These are phyloP conservation scores for Infundibulicybe gibba DNA, from an alignment of 768 basidiomycete species.

Conservation along the genomic window DNA sequence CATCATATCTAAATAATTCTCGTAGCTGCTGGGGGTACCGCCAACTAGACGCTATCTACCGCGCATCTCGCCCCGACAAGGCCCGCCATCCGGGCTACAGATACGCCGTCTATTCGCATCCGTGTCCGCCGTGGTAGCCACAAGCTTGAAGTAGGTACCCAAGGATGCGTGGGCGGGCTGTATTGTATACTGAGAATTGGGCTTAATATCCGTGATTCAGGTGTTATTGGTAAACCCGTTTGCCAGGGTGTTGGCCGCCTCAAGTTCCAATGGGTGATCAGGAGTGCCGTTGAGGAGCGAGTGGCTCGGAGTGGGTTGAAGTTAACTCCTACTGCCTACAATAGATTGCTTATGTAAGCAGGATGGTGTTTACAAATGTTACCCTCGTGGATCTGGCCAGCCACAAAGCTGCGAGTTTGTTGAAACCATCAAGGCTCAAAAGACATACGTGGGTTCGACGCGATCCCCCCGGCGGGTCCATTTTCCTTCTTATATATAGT, in stretches of 20 bases:
- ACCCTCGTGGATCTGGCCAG: constrained; percentile 90
- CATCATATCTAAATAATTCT: neutral
- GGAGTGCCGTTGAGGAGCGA: constrained; percentile 95
- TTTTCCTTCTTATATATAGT: constrained; percentile 5
- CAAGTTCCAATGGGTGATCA: constrained; percentile 93
- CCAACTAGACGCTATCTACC: constrained; percentile 96
- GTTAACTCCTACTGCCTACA: constrained; percentile 99
- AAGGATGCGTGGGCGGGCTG: constrained; percentile 62
- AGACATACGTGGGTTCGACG: constrained; percentile 78
- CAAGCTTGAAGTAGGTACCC: constrained; percentile 96
- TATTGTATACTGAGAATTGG: no score
- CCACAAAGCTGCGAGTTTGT: constrained; percentile 74
- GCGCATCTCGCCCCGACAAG: constrained; percentile 98
- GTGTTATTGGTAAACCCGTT: constrained; percentile 99
- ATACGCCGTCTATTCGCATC: constrained; percentile 95
- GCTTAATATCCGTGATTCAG: constrained; percentile 27
- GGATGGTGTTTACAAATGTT: constrained; percentile 99
- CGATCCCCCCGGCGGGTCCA: constrained; percentile 79
- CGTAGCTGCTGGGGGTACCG: constrained; percentile 96
- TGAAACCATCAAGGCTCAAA: neutral
- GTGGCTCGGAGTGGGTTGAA: constrained; percentile 95
- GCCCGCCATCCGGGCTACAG: constrained; percentile 98
- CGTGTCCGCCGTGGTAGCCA: constrained; percentile 98
- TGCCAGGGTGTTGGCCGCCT: constrained; percentile 99
- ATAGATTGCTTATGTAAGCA: no score